Evolutionary conservation across 352 stramenopile genomes (phyloP).

Genomic region (Phytopythium kandeliae): DNA sequence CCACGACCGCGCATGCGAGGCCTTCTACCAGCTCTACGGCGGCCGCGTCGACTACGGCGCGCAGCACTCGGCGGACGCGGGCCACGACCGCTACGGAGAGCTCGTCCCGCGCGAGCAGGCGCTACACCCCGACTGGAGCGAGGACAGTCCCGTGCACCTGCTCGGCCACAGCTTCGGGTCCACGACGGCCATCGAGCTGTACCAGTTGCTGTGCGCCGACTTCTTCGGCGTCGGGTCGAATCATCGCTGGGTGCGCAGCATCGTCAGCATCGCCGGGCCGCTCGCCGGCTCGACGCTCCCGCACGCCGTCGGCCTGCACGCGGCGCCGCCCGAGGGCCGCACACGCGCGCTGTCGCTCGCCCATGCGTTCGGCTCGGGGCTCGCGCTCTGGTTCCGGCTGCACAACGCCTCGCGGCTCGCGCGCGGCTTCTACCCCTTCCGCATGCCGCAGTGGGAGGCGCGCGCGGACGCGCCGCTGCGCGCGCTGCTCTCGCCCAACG

Average conservation of each 20-base stretch:
- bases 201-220: conserved; percentile 56
- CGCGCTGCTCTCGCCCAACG: conserved; percentile 28
- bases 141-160: conserved; percentile 46
- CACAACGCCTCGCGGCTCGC: conserved; percentile 29
- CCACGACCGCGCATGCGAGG: no score
- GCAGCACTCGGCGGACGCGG: conserved; percentile 21
- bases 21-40: no score
- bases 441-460: conserved; percentile 51
- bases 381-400: conserved; percentile 45
- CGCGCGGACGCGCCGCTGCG: conserved; percentile 11
- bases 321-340: conserved; percentile 2
- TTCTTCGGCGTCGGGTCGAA: conserved; percentile 50
- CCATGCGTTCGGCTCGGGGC: conserved; percentile 15
- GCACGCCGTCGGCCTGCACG: conserved; percentile 25
- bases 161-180: conserved; percentile 65
- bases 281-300: conserved; percentile 33
- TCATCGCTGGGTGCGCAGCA: conserved; percentile 44
- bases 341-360: conserved; percentile 21
- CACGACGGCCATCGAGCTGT: conserved; percentile 64
- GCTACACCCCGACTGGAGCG: conserved; percentile 45
- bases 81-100: conserved; percentile 41
- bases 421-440: conserved; percentile 36
- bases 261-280: conserved; percentile 50
- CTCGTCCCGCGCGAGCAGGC: conserved; percentile 16
- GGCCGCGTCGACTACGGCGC: conserved; percentile 57